Percentiles rank a stretch among this genome's conserved stretches.
Evolutionary conservation across 306 rosid genomes (phyloP).

Genomic region (Sicyos baderoa): DNA sequence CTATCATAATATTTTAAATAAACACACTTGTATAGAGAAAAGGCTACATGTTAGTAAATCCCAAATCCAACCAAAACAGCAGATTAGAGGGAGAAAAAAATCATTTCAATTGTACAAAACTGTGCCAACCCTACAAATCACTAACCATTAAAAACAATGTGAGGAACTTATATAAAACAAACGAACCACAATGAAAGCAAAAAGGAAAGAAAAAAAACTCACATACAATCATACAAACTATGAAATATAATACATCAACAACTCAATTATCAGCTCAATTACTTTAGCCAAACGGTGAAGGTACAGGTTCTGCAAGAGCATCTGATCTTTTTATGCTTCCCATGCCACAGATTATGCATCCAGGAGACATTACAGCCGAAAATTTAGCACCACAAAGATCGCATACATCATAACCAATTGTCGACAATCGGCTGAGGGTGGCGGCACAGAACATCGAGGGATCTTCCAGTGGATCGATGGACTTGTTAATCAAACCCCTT

Average conservation of each 20-base stretch:
- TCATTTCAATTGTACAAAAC: conserved; percentile 6
- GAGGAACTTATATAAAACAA: conserved; percentile 1
- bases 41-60: neutral
- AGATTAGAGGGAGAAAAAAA: neutral
- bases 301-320: conserved; percentile 71
- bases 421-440: conserved; percentile 86
- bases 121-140: neutral
- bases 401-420: conserved; percentile 96
- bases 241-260: conserved; percentile 4
- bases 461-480: conserved; percentile 88
- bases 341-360: conserved; percentile 95
- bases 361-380: conserved; percentile 71
- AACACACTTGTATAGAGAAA: neutral
- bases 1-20: neutral
- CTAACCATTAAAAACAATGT: neutral
- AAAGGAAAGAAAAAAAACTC: neutral
- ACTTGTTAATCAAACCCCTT: conserved; percentile 83
- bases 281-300: conserved; percentile 77
- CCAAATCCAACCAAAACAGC: neutral
- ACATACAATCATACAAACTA: conserved; percentile 11
- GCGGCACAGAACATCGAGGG: conserved; percentile 92
- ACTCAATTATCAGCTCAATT: no score
- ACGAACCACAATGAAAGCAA: neutral
- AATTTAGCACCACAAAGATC: conserved; percentile 96
- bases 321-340: conserved; percentile 93